phyloP scores from a whole-genome alignment of 2,329 filamentous ascomycete genomes.

The Aspergillus sp. region DNA sequence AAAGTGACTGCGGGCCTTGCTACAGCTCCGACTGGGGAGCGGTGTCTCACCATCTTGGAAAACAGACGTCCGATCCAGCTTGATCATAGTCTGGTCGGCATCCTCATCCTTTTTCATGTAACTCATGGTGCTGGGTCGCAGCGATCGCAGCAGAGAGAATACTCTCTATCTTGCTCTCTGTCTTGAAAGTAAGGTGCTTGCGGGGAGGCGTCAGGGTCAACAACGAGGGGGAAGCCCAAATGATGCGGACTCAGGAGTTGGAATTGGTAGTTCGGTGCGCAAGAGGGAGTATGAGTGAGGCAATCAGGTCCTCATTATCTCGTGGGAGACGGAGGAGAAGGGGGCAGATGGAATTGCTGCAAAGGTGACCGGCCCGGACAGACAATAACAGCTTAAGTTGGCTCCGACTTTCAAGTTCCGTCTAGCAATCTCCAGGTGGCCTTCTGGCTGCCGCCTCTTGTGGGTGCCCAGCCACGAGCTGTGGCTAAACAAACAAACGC shows the following conservation, averaged over 20 bases:
- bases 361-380: slow-evolving; percentile 17
- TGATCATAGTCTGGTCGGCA: slow-evolving; percentile 87
- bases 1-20: slow-evolving; percentile 16
- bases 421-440: slow-evolving; percentile 37
- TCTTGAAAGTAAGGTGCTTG: slow-evolving; percentile 10
- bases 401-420: slow-evolving; percentile 12
- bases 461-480: slow-evolving; percentile 25
- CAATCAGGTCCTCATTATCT: slow-evolving; percentile 36
- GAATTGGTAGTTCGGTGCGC: slow-evolving; percentile 16
- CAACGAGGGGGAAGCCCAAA: slow-evolving; percentile 21
- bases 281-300: slow-evolving; percentile 23
- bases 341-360: slow-evolving; percentile 12
- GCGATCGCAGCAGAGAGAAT: slow-evolving; percentile 29
- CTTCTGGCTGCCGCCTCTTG: slow-evolving; percentile 33
- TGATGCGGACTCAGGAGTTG: slow-evolving; percentile 23
- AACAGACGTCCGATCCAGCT: slow-evolving; percentile 95
- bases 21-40: not conserved
- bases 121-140: slow-evolving; percentile 63
- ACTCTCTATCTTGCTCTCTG: slow-evolving; percentile 14
- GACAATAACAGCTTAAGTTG: slow-evolving; percentile 19
- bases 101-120: slow-evolving; percentile 99
- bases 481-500: slow-evolving; percentile 34
- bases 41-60: slow-evolving; percentile 86
- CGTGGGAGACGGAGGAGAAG: not conserved
- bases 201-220: slow-evolving; percentile 24